Evolutionary conservation across 2,329 filamentous ascomycete genomes (phyloP), one percentile per base, ranked within the genome.

Genomic region (Dothiorella sarmentorum): DNA sequence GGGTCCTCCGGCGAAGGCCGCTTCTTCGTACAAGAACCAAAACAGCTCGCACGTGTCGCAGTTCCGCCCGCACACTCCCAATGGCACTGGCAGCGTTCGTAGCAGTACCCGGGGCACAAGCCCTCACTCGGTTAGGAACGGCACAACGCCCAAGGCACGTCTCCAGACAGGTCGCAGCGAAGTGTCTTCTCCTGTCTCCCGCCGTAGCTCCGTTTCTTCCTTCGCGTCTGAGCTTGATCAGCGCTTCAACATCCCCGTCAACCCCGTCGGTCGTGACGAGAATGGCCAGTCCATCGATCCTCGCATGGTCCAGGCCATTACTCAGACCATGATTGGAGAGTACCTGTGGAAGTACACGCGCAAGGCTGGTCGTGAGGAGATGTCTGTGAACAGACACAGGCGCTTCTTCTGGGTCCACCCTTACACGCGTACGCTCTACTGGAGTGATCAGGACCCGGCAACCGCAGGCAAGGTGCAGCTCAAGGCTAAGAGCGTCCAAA

Each of bases 371-470:
- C 87, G 93, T 22, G 89, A 86, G 57, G 89, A 91, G 63, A 85
- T 96, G 75, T 97, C 92, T 0, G 88, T 87, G 66, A 96, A 92
- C 58, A 85, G 94, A 55, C 94, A 99, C 74, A 85, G 90, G 62
- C 87, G 94, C 29, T 99, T 97, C 80, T 99, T 99, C 82, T 99
- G 94, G 94, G 90, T 99, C 20, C 94, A 99, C 71, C 94, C 94
- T 0, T 99, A 97, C 75, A 99, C 93, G 3, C 85, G 92, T 51
- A 97, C 93, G 4, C 75, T 99, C 66, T 97, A 97, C 80, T 99
- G 94, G 94, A 96, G 92, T 70, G 89, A 96, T 64, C 82, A 87
- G 56, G 92, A 97, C 71, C 94, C 94, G 6, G 87, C 89, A 27
- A 82, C 81, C 45, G 89, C 87, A 45, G 89, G 89, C n/a, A 86